phyloP scores from a whole-genome alignment of 352 stramenopile genomes.

The Globisporangium spiculum region DNA sequence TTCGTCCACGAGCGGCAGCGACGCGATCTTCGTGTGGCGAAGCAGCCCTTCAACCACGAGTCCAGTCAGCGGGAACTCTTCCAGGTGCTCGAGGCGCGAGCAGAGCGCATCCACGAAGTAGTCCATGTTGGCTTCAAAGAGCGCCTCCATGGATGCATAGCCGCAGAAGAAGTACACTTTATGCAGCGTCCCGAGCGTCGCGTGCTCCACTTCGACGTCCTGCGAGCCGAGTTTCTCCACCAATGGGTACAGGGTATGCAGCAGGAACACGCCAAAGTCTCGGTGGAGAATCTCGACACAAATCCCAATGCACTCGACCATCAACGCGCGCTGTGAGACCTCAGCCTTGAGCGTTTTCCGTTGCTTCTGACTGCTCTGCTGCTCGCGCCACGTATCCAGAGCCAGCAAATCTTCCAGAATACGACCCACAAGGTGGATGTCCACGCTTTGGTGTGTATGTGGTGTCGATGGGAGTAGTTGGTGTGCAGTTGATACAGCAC shows the following conservation, averaged over 20 bases:
- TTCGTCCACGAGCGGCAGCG: constrained; percentile 76
- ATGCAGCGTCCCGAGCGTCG: constrained; percentile 61
- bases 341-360: constrained; percentile 8
- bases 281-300: constrained; percentile 61
- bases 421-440: constrained; percentile 66
- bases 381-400: constrained; percentile 43
- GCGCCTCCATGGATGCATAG: constrained; percentile 49
- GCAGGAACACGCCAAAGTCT: constrained; percentile 59
- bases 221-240: constrained; percentile 79
- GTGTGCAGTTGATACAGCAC: not conserved
- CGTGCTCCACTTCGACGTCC: constrained; percentile 58
- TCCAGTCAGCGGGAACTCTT: constrained; percentile 64
- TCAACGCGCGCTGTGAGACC: constrained; percentile 50
- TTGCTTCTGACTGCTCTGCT: constrained; percentile 9
- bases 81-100: constrained; percentile 63
- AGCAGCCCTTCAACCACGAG: constrained; percentile 77
- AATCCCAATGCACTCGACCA: constrained; percentile 74
- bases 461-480: not conserved
- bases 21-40: constrained; percentile 54
- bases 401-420: constrained; percentile 72
- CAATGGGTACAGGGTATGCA: constrained; percentile 75
- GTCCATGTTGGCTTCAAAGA: constrained; percentile 84
- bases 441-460: constrained; percentile 18
- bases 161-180: constrained; percentile 64
- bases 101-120: constrained; percentile 86